Evolutionary conservation across 805 yeast genomes (phyloP), one percentile per base, ranked within the genome.

Genomic region (Wickerhamiella dianesei): DNA sequence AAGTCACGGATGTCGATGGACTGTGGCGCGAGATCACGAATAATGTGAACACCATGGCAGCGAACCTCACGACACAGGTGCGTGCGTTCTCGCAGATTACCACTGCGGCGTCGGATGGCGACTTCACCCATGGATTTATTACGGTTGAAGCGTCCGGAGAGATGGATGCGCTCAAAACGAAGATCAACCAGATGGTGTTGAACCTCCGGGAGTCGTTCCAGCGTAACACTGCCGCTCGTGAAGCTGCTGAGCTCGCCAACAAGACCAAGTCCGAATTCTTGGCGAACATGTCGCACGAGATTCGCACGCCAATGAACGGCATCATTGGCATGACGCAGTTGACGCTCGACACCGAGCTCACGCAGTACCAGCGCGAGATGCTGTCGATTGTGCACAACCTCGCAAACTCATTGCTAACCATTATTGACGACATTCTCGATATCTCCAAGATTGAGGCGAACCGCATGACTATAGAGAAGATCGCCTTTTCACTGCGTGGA

Each of bases 61-160:
- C 89, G n/a, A 85, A 85, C 62, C 74, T 85, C 61, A 85, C 95
- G 0, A 80, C 94, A 1, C 95, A 85, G 67, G 95, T 85, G 59
- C 75, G 95, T 64, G 95, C 94, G 0, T 85, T 85, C 68, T 94
- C 94, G 36, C 94, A 85, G 61, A 85, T 85, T 57, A 85, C 95
- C 0, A 94, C 92, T 21, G 92, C 95, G 22, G 95, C 94, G 13
- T 84, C 95, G 2, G 94, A 85, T 65, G 94, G 95, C 60, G 95
- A 85, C 62, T 85, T 85, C 64, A 85, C 95, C 0, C 73, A 89
- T 53, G 56, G 56, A 3, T 82, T 85, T 58, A 86, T 85, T 53
- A 85, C 95, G 0, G 95, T 85, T 50, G 95, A 85, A 60, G 95
- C 95, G 0, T 72, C 80, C 37, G 95, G 95, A 64, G 95, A 85